Evolutionary conservation across 2,329 filamentous ascomycete genomes (phyloP), one percentile per base, ranked within the genome.

Genomic region (Claviceps arundinis): DNA sequence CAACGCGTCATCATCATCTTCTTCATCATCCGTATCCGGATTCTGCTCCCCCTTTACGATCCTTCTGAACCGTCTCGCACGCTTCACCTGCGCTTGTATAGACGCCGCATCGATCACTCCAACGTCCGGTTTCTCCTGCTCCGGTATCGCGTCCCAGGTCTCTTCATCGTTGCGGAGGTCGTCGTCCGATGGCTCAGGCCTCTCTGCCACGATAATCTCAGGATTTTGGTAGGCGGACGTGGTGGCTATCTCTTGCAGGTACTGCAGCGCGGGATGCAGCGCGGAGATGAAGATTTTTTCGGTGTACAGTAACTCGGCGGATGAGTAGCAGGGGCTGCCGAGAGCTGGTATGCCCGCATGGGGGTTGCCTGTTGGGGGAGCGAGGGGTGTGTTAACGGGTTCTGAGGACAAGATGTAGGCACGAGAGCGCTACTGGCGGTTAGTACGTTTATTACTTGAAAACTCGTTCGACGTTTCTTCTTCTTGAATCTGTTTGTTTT

Each of bases 241-340:
- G 2, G 67, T 61, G 5, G 77, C 74, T 13, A 84, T 73, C 40
- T 77, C 69, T 48, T 80, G 68, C 38, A 89, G 70, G 74, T 82
- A 89, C 41, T 69, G 64, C 2, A 88, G 64, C 26, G 87, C 75
- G 2, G 70, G 64, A 13, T 62, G 59, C 56, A 79, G 75, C 0
- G 77, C 75, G 11, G 63, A 64, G 13, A 84, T 70, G 50, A 90
- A 73, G 55, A 87, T 75, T 40, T 72, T 70, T 64, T 94, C 87
- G 7, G 69, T 69, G 60, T 80, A 72, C 37, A 72, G 62, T 1
- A 67, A 59, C 55, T 85, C 80, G 3, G 84, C 84, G 1, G 82
- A 77, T n/a, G 84, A 83, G 65, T 84, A 85, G 55, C 81, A 76
- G 4, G 85, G 84, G 56, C 80, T 85, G 5, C 84, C 84, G 44